Percentiles rank a stretch among this genome's conserved stretches.
These are phyloP conservation scores for Sporothrix protearum DNA, from an alignment of 2,329 filamentous ascomycete genomes.

Conservation along the genomic window DNA sequence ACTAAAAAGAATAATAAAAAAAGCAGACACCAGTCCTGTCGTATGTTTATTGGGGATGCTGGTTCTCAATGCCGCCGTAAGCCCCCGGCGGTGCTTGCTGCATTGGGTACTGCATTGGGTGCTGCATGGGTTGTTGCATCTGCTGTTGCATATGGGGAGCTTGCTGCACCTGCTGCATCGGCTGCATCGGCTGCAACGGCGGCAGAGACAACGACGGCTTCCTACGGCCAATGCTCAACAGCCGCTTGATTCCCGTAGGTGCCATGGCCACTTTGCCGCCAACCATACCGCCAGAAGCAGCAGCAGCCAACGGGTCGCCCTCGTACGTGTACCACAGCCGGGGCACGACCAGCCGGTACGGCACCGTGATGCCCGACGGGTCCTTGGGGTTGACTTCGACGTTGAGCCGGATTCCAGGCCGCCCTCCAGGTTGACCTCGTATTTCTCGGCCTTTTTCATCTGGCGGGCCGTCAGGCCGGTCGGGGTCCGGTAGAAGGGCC, in stretches of 20 bases:
- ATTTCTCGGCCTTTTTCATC: slow-evolving; percentile 50
- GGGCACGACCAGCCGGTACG: slow-evolving; percentile 84
- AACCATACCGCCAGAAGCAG: slow-evolving; percentile 24
- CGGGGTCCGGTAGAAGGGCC: slow-evolving; percentile 63
- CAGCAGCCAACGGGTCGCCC: slow-evolving; percentile 39
- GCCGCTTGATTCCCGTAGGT: slow-evolving; percentile 42
- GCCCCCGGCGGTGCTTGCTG: background rate
- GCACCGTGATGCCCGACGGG: slow-evolving; percentile 80
- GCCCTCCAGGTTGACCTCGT: slow-evolving; percentile 71
- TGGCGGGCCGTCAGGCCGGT: slow-evolving; percentile 65
- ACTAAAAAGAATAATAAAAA: background rate
- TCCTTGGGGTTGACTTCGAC: slow-evolving; percentile 84
- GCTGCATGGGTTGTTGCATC: background rate
- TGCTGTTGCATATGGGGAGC: background rate
- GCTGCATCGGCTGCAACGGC: background rate
- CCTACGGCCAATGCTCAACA: slow-evolving; percentile 45
- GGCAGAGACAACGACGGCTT: slow-evolving; percentile 15
- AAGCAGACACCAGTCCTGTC: background rate
- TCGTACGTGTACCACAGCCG: slow-evolving; percentile 61
- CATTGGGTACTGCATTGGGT: background rate
- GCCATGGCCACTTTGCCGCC: slow-evolving; percentile 24
- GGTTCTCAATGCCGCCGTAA: slow-evolving; percentile 1
- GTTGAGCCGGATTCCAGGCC: slow-evolving; percentile 86
- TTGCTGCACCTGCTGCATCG: background rate
- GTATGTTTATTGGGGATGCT: background rate